Evolutionary conservation across 306 rosid species (phyloP), one percentile per base, ranked within the genome.

Genomic region (Trichosanthes cucumerina): DNA sequence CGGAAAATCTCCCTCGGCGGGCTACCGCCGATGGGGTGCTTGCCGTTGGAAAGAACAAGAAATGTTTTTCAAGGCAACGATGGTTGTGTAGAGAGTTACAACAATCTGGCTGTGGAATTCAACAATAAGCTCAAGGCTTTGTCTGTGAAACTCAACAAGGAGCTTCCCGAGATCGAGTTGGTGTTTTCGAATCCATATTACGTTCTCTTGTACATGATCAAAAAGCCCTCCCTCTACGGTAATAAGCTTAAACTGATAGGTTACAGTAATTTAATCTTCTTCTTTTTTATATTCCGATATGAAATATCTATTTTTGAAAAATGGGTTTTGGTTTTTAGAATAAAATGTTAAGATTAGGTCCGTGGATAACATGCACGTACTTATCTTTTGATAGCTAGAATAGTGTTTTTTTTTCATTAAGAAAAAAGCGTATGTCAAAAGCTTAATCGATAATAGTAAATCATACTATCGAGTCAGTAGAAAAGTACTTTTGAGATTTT

Each of bases 11-110:
- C 98, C 49, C 82, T 94, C 0, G 98, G 98, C 60, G 98, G 98
- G 18, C 71, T 94, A 21, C 97, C 97, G 60, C 98, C 98, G 1
- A 94, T 94, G 98, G 98, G 98, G 19, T 94, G 97, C 85, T 76
- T 94, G 80, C 98, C 98, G 4, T 57, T 94, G 79, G 98, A 94
- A 77, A 89, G 98, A 58, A 85, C 97, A 53, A 84, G 87, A 15
- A 94, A 94, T 44, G 0, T 90, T 59, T 41, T 80, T 18, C 90
- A 86, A 13, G 84, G 89, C 53, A 82, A 82, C 71, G 85, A 46
- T 75, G 86, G 44, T 7, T 94, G 98, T 79, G 60, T 84, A 64
- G 43, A 79, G 3, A 81, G 41, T 0, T 89, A 84, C 84, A 94
- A 94, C 76, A 76, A 19, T 63, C 36, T 94, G 15, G 90, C 98